These are phyloP conservation scores for Zymoseptoria brevis DNA, from an alignment of 2,329 filamentous ascomycete species.

Conservation along the genomic window DNA sequence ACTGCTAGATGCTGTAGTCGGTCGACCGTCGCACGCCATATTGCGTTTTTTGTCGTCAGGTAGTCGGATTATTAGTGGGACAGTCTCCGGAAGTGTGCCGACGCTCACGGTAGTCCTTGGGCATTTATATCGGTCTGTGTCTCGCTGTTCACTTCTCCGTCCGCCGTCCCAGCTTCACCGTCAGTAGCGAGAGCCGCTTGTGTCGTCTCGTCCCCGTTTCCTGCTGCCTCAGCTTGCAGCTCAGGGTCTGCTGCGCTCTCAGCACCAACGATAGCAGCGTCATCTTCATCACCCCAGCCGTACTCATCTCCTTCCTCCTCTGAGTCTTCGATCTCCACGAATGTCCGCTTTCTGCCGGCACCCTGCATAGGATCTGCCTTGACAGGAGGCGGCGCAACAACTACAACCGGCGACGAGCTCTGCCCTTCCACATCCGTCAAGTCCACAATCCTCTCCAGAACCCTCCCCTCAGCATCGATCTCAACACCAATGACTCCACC, in stretches of 20 bases:
- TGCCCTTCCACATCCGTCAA: slow-evolving; percentile 7
- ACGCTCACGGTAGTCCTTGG: not conserved
- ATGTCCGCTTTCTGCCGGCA: slow-evolving; percentile 48
- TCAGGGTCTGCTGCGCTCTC: not conserved
- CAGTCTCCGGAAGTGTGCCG: too few species aligned
- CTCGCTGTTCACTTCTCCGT: not conserved
- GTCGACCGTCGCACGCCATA: too few species aligned
- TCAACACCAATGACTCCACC: slow-evolving; percentile 45
- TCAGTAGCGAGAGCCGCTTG: not conserved
- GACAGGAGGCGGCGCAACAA: not conserved
- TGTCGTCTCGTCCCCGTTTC: not conserved
- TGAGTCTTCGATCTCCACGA: slow-evolving; percentile 50
- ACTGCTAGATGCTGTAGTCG: too few species aligned
- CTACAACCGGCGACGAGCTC: not conserved
- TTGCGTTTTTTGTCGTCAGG: too few species aligned
- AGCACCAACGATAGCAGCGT: slow-evolving; percentile 23
- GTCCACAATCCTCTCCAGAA: slow-evolving; percentile 21
- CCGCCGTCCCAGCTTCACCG: not conserved
- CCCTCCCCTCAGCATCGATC: slow-evolving; percentile 38
- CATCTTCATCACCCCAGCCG: slow-evolving; percentile 61
- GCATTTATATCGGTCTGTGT: not conserved
- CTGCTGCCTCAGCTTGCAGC: not conserved
- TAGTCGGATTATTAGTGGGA: too few species aligned
- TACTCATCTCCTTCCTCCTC: slow-evolving; percentile 61
- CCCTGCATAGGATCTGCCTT: not conserved